phyloP scores from a whole-genome alignment of 495 filamentous ascomycete species.

The Melanomma pulvis-pyrius region DNA sequence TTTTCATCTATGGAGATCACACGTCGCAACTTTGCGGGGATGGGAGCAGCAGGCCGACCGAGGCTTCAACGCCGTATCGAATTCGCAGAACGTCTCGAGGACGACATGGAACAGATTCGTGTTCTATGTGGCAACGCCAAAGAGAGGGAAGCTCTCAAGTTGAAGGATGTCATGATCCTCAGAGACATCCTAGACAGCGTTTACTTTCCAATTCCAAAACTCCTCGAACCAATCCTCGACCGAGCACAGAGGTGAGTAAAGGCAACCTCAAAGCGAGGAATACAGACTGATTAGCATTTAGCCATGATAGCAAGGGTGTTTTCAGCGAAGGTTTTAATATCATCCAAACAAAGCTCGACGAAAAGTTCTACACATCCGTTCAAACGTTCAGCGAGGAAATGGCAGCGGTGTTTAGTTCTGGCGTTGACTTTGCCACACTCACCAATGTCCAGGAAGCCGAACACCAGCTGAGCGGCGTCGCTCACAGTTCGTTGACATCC shows the following conservation, averaged over 20 bases:
- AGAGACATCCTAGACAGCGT: constrained; percentile 77
- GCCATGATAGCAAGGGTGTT: constrained; percentile 70
- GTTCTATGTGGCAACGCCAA: constrained; percentile 68
- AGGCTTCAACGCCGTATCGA: constrained; percentile 81
- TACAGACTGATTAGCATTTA: constrained; percentile 42
- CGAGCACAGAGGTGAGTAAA: constrained; percentile 64
- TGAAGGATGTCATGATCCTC: constrained; percentile 74
- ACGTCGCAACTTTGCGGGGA: constrained; percentile 84
- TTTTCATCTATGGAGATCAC: constrained; percentile 98
- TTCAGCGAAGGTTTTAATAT: constrained; percentile 67
- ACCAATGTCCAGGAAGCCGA: constrained; percentile 58
- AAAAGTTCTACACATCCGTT: constrained; percentile 74
- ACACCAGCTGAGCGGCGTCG: constrained; percentile 55
- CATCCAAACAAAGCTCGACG: constrained; percentile 66
- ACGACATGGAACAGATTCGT: constrained; percentile 74
- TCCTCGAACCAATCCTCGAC: constrained; percentile 79
- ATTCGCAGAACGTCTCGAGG: constrained; percentile 74
- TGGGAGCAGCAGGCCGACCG: constrained; percentile 81
- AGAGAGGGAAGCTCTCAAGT: constrained; percentile 71
- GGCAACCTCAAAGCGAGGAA: not conserved
- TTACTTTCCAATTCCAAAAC: constrained; percentile 82
- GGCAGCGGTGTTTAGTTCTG: constrained; percentile 66
- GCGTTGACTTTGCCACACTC: constrained; percentile 61
- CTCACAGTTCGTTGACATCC: constrained; percentile 54
- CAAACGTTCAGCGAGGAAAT: constrained; percentile 74